Base-by-base conservation (phyloP, 306 rosid species). In the Oemleria cerasiformis region DNA sequence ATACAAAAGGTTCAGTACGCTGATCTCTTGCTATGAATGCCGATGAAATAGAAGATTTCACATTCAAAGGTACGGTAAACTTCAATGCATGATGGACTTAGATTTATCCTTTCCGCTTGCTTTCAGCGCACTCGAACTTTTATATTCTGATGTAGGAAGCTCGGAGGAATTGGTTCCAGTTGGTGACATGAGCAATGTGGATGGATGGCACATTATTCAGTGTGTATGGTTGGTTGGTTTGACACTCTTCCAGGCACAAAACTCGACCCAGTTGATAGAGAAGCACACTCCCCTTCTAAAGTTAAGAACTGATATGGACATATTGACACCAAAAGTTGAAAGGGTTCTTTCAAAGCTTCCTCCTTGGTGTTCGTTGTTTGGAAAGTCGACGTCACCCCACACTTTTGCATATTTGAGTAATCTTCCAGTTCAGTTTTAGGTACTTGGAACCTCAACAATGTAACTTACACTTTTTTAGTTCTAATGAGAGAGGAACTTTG, bases 371-470 rank as follows among this genome's bases (percentile, higher is more conserved):
- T 86, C 99, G 4, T 78, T 77, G 82, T 94, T 94, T 68, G 99
- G 99, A 43, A 94, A 94, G 83, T 94, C 96, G 21, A 91, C 95
- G 30, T 85, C 96, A 76, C 98, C 99, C 5, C 70, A 70, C 79
- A 78, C 85, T 73, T 78, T 94, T 40, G 81, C 99, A 15, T 91
- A 91, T 84, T 78, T 94, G 54, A 85, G 48, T 73, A 74, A 80
- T 75, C 97, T 94, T 70, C 88, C 91, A 20, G 75, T 89, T 73
- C 53, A 83, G 44, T 79, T 88, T 72, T 91, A 86, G 84, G 62
- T 45, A 14, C 71, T 71, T 65, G 5, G 66, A 71, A 19, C 75
- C 64, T 63, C 49, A 30, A 4, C 25, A 54, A 8, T 40, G 42
- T 47, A 47, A 20, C 17, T 25, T 42, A 16, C 4, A 56, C 40